Percentiles rank a stretch among this genome's conserved stretches.
These are phyloP conservation scores for Aspergillus ibericus DNA, from an alignment of 2,329 filamentous ascomycete genomes.

Conservation along the genomic window DNA sequence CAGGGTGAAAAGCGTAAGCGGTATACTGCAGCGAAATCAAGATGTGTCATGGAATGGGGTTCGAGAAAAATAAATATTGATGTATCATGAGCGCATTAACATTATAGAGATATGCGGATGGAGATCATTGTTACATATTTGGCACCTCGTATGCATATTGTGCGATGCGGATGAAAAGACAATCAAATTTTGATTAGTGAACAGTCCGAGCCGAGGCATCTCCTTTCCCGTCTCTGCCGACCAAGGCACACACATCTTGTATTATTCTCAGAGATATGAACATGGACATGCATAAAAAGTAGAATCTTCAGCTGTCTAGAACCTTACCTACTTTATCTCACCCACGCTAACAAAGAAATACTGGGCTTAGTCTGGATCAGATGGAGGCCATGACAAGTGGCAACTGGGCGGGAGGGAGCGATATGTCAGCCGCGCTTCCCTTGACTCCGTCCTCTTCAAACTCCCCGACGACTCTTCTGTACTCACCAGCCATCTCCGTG, in stretches of 20 bases:
- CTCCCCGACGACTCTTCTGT: background rate
- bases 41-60: too few species aligned
- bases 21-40: too few species aligned
- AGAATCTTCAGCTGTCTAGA: background rate
- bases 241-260: background rate
- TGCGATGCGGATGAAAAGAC: background rate
- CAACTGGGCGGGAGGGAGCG: background rate
- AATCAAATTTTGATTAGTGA: constrained; percentile 12
- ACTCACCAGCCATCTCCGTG: background rate
- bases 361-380: background rate
- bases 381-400: background rate
- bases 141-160: too few species aligned
- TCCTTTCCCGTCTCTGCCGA: background rate
- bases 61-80: too few species aligned
- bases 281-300: background rate
- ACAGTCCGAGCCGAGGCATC: constrained; percentile 11
- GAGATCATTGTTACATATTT: too few species aligned
- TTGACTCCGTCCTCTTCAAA: background rate
- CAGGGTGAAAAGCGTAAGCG: background rate
- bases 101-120: too few species aligned
- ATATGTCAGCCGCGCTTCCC: background rate
- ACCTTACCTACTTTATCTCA: background rate
- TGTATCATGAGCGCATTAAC: too few species aligned
- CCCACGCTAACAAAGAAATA: background rate
- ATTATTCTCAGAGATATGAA: background rate